Evolutionary conservation across 441 rosid genomes (phyloP), one percentile per base, ranked within the genome.

Genomic region (Codiaeum variegatum): DNA sequence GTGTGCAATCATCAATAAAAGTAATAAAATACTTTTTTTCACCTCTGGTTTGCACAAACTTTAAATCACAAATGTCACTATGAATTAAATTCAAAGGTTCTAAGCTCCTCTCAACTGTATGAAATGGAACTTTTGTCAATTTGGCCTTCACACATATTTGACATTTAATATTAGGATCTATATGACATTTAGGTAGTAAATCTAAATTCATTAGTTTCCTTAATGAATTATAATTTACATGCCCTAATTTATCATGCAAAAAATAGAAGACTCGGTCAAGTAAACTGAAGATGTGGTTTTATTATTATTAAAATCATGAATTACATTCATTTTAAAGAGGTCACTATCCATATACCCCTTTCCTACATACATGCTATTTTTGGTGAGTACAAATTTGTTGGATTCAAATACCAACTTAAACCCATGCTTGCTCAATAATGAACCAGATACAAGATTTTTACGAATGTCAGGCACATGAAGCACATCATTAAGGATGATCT

Each of bases 331-430:
- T 26, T 72, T 72, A 40, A 62, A 72, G 1, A 62, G 0, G 1
- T 24, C 62, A 51, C 51, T 28, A 51, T 28, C n/a, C 0, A 23
- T 2, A 34, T 49, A 72, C n/a, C 70, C 2, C 6, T 69, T 75
- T 47, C n/a, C n/a, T n/a, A n/a, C n/a, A n/a, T n/a, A n/a, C n/a
- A n/a, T n/a, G n/a, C n/a, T n/a, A n/a, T n/a, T n/a, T n/a, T n/a
- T n/a, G n/a, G n/a, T n/a, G n/a, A n/a, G n/a, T n/a, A n/a, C n/a
- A n/a, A n/a, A n/a, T n/a, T n/a, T n/a, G n/a, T n/a, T n/a, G n/a
- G n/a, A n/a, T n/a, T n/a, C n/a, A n/a, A n/a, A n/a, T n/a, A 70
- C 70, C 5, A 75, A 23, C 36, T 54, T 70, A 36, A 62, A 61
- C 18, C 34, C 47, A 34, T 72, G 8, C 5, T 62, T 62, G 49